phyloP scores from a whole-genome alignment of 192 early-diverging fungal species.

The Coemansia sp. region DNA sequence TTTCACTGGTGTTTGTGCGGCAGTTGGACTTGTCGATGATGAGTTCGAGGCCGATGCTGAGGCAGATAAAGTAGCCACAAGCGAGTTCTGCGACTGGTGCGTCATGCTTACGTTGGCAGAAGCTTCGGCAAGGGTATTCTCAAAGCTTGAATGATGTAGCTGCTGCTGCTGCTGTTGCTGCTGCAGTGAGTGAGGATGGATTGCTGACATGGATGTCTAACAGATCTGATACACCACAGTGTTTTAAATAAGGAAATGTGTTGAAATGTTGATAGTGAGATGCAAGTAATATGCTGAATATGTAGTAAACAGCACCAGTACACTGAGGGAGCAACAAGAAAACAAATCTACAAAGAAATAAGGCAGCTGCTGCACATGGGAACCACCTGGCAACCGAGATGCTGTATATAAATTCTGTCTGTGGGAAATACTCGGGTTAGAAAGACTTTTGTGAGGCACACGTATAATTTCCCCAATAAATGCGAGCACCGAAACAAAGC shows the following conservation, averaged over 20 bases:
- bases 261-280: too few relatives aligned
- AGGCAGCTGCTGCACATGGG: background rate
- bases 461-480: background rate
- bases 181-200: conserved; percentile 1
- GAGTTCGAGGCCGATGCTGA: background rate
- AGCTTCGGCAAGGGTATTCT: background rate
- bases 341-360: background rate
- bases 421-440: background rate
- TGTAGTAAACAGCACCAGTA: background rate
- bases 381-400: background rate
- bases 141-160: background rate
- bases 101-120: background rate
- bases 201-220: conserved; percentile 9
- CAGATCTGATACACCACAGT: too few relatives aligned
- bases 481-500: conserved; percentile 5
- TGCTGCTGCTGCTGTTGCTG: conserved; percentile 2
- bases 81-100: background rate
- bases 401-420: background rate
- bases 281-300: too few relatives aligned
- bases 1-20: conserved; percentile 4
- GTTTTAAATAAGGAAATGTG: too few relatives aligned
- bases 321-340: background rate
- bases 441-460: background rate
- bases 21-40: background rate
- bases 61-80: background rate